These are phyloP conservation scores for Globisporangium lucens DNA, from an alignment of 352 stramenopile genomes.

Conservation along the genomic window DNA sequence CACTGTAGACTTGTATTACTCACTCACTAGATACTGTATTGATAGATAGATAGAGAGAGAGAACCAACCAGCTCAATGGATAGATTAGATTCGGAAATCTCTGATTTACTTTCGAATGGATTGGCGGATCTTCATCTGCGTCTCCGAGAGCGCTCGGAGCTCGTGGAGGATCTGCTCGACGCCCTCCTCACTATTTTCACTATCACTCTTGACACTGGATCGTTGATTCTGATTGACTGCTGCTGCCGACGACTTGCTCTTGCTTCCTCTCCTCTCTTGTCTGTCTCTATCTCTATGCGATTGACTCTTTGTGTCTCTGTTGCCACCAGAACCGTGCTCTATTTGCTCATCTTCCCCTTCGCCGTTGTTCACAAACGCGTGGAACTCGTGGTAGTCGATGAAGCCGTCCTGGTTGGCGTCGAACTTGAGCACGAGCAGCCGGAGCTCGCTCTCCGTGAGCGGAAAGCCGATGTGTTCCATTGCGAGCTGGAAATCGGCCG, in stretches of 20 bases:
- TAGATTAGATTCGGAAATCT: conserved; percentile 1
- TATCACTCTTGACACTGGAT: background rate
- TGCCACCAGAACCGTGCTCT: background rate
- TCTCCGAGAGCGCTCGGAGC: conserved; percentile 34
- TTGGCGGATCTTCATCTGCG: conserved; percentile 34
- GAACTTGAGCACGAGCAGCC: conserved; percentile 51
- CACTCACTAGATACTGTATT: background rate
- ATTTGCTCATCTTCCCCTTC: background rate
- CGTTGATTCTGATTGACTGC: background rate
- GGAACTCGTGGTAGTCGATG: conserved; percentile 65
- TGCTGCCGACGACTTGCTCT: background rate
- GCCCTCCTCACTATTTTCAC: background rate
- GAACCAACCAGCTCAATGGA: background rate
- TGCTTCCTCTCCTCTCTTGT: background rate
- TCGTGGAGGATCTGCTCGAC: conserved; percentile 39
- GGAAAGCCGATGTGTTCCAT: conserved; percentile 52
- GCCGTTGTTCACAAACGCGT: conserved; percentile 37
- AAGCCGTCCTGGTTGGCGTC: conserved; percentile 45
- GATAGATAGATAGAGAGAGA: background rate
- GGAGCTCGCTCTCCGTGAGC: conserved; percentile 41
- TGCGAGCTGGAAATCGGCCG: conserved; percentile 43
- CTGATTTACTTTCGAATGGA: conserved; percentile 13
- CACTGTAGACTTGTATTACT: conserved; percentile 23
- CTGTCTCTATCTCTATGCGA: background rate
- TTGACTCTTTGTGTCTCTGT: background rate